A percentile compares a stretch with the other conserved stretches of the same genome.
phyloP scores from a whole-genome alignment of 140 eudicot genomes.

The Stevia rebaudiana region DNA sequence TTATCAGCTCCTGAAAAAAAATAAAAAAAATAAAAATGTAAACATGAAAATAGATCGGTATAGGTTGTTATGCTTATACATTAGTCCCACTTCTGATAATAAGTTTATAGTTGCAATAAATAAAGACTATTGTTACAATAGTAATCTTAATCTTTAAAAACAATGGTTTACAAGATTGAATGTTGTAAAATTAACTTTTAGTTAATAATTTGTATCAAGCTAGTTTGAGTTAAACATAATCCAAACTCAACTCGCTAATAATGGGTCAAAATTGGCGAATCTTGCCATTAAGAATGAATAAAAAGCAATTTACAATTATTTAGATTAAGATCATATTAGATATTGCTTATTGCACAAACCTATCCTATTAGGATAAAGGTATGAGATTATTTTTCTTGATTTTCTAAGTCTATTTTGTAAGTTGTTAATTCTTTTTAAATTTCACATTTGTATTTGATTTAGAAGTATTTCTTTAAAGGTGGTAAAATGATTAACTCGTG shows the following conservation, averaged over 20 bases:
- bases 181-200: background rate
- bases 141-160: background rate
- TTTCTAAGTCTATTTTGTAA: no score
- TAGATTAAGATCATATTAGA: background rate
- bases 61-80: background rate
- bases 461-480: no score
- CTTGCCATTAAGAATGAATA: background rate
- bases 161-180: background rate
- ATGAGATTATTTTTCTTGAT: no score
- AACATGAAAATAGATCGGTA: background rate
- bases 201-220: background rate
- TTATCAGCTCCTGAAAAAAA: constrained; percentile 64
- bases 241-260: background rate
- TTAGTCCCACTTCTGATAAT: no score
- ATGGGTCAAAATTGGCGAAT: background rate
- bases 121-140: background rate
- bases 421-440: no score
- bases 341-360: background rate
- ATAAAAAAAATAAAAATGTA: background rate
- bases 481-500: no score
- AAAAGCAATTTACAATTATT: no score
- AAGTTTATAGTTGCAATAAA: no score
- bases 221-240: background rate
- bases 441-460: no score
- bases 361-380: no score